Evolutionary conservation across 495 filamentous ascomycete species (phyloP).

Genomic region (Neurospora tetrasperma): DNA sequence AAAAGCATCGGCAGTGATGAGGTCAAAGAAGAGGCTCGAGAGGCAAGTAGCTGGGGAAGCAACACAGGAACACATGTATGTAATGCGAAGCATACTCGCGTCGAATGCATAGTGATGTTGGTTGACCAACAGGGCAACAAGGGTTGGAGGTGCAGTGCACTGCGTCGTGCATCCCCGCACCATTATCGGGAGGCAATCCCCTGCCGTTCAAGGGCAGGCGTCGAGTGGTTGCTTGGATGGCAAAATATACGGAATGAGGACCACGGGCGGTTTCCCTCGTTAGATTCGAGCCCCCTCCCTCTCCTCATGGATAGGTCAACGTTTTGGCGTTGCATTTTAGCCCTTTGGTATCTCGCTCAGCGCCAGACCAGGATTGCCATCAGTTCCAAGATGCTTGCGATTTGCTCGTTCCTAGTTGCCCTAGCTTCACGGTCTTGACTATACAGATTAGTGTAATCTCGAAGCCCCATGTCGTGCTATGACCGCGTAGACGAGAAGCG

Average conservation of each 20-base stretch:
- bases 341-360: background rate
- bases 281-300: background rate
- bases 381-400: background rate
- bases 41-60: background rate
- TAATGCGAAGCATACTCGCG: background rate
- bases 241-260: background rate
- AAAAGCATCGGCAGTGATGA: background rate
- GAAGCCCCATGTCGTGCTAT: background rate
- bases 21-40: background rate
- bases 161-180: background rate
- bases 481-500: background rate
- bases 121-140: background rate
- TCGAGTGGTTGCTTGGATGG: background rate
- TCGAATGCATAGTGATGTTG: background rate
- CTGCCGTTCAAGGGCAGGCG: background rate
- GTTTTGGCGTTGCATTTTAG: background rate
- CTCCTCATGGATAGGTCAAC: background rate
- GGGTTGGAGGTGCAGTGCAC: background rate
- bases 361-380: background rate
- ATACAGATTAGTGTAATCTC: background rate
- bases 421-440: background rate
- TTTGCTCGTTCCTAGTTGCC: background rate
- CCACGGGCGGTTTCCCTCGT: background rate
- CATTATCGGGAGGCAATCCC: background rate
- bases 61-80: background rate